Evolutionary conservation across 495 filamentous ascomycete genomes (phyloP), one percentile per base, ranked within the genome.

Genomic region (Aspergillus asperescens): DNA sequence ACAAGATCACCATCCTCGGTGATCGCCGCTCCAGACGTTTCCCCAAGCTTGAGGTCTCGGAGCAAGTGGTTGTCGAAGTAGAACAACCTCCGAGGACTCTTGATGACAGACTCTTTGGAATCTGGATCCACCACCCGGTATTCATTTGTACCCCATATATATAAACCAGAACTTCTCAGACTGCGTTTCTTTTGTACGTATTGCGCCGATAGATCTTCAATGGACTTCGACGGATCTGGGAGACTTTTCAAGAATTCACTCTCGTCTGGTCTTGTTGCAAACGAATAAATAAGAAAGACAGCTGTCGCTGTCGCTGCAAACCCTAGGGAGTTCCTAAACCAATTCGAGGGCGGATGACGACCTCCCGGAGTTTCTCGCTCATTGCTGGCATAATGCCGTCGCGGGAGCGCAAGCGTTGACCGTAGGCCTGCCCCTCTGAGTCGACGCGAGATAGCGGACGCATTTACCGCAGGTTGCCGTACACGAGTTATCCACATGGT

Each of bases 101-200:
- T 95, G 57, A 98, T 77, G 38, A 81, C 67, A 19, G 68, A 68
- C 40, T 95, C 89, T 34, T 85, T 77, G 5, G 86, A 93, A 53
- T 86, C 87, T 1, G 92, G 90, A 23, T 89, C 92, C 23, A 84
- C 88, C 3, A 96, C 92, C 48, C 76, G 73, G 32, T 91, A 88
- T n/a, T 71, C 77, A 61, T 98, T 98, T 2, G 85, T 87, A 13
- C 93, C 93, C 92, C 93, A 98, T 23, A 84, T 82, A 71, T 95
- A 96, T 1, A 96, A 85, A 0, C 88, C 93, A 3, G 93, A 92
- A 48, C 87, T 84, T 67, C 90, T 89, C 81, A 87, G 85, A 62
- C 88, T 94, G 61, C 80, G 83, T 74, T 89, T 90, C 32, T 92
- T 87, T 69, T 95, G 88, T 15, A 90, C 72, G 65, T 91, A 88